Percentiles rank a stretch among this genome's conserved stretches.
Evolutionary conservation across 768 basidiomycete species (phyloP).

Genomic region (Leccinum obscurum): DNA sequence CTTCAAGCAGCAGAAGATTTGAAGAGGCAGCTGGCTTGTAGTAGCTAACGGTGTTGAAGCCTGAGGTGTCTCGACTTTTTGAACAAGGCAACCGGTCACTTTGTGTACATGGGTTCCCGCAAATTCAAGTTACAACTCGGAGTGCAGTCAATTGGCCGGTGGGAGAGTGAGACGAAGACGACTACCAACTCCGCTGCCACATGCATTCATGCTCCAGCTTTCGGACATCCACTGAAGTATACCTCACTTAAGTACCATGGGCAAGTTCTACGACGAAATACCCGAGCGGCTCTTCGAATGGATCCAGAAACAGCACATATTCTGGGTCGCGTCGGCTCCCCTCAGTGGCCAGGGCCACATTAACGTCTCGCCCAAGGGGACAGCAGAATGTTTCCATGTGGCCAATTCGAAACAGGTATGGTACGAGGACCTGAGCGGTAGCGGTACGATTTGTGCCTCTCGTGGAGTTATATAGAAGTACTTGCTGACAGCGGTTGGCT

Average conservation of each 20-base stretch:
- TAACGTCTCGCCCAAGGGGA: conserved; percentile 69
- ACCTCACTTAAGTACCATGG: conserved; percentile 40
- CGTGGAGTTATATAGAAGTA: neutral
- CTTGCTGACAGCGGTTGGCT: neutral
- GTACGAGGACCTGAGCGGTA: conserved; percentile 76
- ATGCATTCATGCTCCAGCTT: neutral
- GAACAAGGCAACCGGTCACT: no score
- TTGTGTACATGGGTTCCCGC: no score
- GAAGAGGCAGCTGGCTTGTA: neutral
- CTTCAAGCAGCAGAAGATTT: neutral
- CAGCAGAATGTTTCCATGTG: conserved; percentile 61
- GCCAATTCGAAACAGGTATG: conserved; percentile 56
- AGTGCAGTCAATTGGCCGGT: neutral
- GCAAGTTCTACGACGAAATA: conserved; percentile 56
- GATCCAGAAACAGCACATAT: conserved; percentile 64
- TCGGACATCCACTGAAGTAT: neutral
- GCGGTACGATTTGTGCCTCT: conserved; percentile 44
- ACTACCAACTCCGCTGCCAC: no score
- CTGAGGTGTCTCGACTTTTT: no score
- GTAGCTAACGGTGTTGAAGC: no score
- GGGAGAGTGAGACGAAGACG: neutral
- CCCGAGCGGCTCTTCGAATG: conserved; percentile 54
- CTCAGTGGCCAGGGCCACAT: conserved; percentile 56
- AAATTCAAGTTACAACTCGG: no score
- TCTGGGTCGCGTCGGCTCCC: conserved; percentile 72